Evolutionary conservation across 2,329 filamentous ascomycete genomes (phyloP).

Genomic region (Zasmidium cellare): DNA sequence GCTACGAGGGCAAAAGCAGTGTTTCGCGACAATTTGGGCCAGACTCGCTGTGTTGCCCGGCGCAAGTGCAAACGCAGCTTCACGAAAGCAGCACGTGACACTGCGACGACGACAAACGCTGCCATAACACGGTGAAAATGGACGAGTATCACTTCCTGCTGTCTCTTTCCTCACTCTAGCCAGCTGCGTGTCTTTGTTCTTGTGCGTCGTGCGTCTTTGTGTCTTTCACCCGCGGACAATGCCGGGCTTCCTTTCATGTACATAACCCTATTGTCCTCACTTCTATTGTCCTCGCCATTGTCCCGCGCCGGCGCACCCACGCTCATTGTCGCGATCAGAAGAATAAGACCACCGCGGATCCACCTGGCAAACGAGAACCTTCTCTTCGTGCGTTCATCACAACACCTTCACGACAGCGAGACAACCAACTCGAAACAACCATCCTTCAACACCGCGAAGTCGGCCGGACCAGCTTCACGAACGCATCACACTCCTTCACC

Average conservation of each 20-base stretch:
- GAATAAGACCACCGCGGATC: constrained; percentile 9
- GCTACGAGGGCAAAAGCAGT: constrained; percentile 5
- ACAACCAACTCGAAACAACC: background rate
- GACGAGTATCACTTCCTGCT: background rate
- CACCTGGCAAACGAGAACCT: constrained; percentile 1
- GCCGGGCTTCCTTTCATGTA: constrained; percentile 14
- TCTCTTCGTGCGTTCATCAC: constrained; percentile 10
- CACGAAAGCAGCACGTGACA: constrained; percentile 12
- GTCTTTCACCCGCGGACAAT: constrained; percentile 13
- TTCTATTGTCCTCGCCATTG: constrained; percentile 18
- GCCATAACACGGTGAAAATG: background rate
- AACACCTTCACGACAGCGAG: constrained; percentile 4
- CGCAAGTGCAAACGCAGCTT: constrained; percentile 8
- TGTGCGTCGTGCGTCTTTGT: constrained; percentile 18
- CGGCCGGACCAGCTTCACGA: constrained; percentile 21
- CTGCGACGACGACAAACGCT: constrained; percentile 1
- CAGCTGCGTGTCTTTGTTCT: background rate
- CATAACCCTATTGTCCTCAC: constrained; percentile 16
- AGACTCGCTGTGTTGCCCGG: too few relatives aligned
- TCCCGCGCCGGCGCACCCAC: constrained; percentile 17
- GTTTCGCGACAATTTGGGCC: constrained; percentile 19
- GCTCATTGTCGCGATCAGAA: constrained; percentile 13
- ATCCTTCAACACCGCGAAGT: constrained; percentile 10
- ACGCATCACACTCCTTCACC: constrained; percentile 18
- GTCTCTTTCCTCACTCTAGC: background rate